Evolutionary conservation across 192 early-diverging fungal genomes (phyloP).

Genomic region (Cladochytrium replicatum): DNA sequence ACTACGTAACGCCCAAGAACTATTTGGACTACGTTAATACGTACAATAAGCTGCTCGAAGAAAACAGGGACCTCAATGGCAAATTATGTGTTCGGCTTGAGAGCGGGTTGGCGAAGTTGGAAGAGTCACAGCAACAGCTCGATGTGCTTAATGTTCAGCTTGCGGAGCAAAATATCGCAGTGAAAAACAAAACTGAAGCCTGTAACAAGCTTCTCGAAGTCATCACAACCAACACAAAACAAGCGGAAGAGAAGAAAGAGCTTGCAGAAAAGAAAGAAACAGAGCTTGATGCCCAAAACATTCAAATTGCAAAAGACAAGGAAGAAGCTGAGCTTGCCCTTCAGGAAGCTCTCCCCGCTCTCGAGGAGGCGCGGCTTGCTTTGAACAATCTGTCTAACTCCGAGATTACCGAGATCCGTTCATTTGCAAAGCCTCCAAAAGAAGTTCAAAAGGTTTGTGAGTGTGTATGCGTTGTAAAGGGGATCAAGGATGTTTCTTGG

Average conservation of each 20-base stretch:
- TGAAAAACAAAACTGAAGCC: slow-evolving; percentile 51
- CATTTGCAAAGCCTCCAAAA: slow-evolving; percentile 52
- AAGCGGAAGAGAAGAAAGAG: slow-evolving; percentile 52
- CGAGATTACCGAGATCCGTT: slow-evolving; percentile 52
- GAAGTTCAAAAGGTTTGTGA: slow-evolving; percentile 58
- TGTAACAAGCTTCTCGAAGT: slow-evolving; percentile 54
- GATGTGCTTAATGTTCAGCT: slow-evolving; percentile 49
- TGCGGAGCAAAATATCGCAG: slow-evolving; percentile 52
- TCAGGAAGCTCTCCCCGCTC: slow-evolving; percentile 46
- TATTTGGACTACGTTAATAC: slow-evolving; percentile 53
- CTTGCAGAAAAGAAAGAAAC: slow-evolving; percentile 46
- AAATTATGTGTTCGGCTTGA: slow-evolving; percentile 42
- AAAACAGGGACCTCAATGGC: slow-evolving; percentile 45
- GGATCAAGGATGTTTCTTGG: slow-evolving; percentile 56
- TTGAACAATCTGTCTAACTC: slow-evolving; percentile 44
- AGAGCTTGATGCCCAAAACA: slow-evolving; percentile 41
- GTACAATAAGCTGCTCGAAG: slow-evolving; percentile 44
- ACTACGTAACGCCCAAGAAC: slow-evolving; percentile 54
- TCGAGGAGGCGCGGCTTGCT: slow-evolving; percentile 46
- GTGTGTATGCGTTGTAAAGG: slow-evolving; percentile 53
- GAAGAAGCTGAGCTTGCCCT: slow-evolving; percentile 56
- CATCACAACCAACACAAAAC: slow-evolving; percentile 47
- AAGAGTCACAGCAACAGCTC: slow-evolving; percentile 47
- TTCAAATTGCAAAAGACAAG: slow-evolving; percentile 57
- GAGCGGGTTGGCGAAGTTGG: slow-evolving; percentile 45